Evolutionary conservation across 2,329 filamentous ascomycete genomes (phyloP), one percentile per base, ranked within the genome.

Genomic region (Helicocarpus griseus): DNA sequence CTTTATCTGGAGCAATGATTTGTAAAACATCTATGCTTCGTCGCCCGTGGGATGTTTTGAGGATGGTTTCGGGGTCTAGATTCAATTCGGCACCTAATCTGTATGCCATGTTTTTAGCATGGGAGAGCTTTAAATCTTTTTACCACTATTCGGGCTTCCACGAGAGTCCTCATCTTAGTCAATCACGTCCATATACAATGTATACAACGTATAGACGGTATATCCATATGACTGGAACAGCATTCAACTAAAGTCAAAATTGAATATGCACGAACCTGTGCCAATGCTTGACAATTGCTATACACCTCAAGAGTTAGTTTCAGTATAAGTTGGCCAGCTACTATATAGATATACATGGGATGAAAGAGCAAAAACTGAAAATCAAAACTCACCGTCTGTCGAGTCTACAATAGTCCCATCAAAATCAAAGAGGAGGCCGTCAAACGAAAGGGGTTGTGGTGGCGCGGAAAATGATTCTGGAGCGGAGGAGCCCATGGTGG

Each of bases 1-100:
- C 93, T 65, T 89, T 88, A 60, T 87, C 83, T 14, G 89, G 86
- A 56, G 87, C 84, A 53, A 95, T 80, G 26, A 90, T 74, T 65
- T 80, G 80, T 53, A 98, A 77, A 2, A 86, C 82, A 61, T 98
- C 93, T 62, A 97, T 95, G 58, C 83, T 89, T 53, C 93, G 77
- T 54, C 91, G 82, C 55, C 93, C 93, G 69, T 98, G 93, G 4
- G 89, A 95, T 8, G 89, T 95, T 61, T 88, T 79, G 24, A 97
- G 78, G 61, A 98, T 97, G 43, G 85, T 80, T 45, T 84, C 77
- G n/a, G 88, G 87, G 58, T 88, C 81, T 21, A 96, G 84, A 22
- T 87, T 87, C 61, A 97, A 85, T 65, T 95, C 87, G 8, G 79
- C 77, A 47, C 86, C 90, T 52, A 74, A 63, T 56, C 72, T 74